phyloP scores from a whole-genome alignment of 179 eudicot species.

The Silene coronaria region DNA sequence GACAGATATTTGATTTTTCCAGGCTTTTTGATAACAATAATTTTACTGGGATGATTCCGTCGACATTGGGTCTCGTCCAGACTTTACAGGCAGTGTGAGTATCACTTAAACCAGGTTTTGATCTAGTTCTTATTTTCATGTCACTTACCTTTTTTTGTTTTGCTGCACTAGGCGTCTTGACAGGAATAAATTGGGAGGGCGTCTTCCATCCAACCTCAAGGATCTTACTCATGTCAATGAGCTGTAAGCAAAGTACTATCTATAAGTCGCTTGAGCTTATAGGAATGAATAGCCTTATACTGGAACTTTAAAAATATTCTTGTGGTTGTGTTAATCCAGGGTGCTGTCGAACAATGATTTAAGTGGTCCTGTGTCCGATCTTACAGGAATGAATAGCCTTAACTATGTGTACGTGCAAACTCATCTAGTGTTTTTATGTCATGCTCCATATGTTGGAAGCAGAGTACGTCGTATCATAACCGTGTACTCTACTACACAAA shows the following conservation, averaged over 20 bases:
- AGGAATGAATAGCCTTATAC: no score
- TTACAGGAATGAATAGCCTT: constrained; percentile 45
- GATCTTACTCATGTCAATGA: constrained; percentile 47
- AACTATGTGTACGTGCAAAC: constrained; percentile 43
- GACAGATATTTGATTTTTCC: background rate
- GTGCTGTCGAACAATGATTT: constrained; percentile 48
- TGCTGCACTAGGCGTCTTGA: constrained; percentile 59
- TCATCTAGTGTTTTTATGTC: constrained; percentile 9
- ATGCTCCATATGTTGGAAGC: no score
- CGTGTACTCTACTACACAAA: no score
- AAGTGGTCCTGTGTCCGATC: constrained; percentile 48
- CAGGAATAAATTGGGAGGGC: constrained; percentile 51
- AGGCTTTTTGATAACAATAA: constrained; percentile 73
- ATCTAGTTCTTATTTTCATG: background rate
- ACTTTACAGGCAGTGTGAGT: constrained; percentile 72
- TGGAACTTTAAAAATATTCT: no score
- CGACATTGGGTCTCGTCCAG: constrained; percentile 51
- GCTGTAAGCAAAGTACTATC: constrained; percentile 48
- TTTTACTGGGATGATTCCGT: constrained; percentile 56
- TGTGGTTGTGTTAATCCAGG: constrained; percentile 28
- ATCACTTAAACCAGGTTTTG: background rate
- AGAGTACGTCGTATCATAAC: no score
- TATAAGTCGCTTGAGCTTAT: no score
- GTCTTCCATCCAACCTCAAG: constrained; percentile 60
- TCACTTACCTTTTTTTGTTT: constrained; percentile 23